These are phyloP conservation scores for Chlorella sorokiniana DNA, from an alignment of 139 green algal genomes.

Conservation along the genomic window DNA sequence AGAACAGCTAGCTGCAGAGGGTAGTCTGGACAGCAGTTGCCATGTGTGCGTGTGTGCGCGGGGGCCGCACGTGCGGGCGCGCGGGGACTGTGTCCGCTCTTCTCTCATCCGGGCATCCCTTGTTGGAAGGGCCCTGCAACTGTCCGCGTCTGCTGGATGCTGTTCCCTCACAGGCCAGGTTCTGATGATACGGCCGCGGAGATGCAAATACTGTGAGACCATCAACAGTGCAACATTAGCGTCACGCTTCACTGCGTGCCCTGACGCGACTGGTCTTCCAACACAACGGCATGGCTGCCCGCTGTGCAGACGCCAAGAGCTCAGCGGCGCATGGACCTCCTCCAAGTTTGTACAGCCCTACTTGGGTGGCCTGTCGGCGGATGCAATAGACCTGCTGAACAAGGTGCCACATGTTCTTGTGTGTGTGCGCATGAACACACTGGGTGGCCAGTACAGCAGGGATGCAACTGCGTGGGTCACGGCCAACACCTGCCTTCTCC, in stretches of 20 bases:
- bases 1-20: too few relatives aligned
- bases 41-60: too few relatives aligned
- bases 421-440: not conserved
- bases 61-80: too few relatives aligned
- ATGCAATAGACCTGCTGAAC: constrained; percentile 48
- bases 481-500: not conserved
- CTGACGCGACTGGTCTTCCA: too few relatives aligned
- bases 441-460: not conserved
- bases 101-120: too few relatives aligned
- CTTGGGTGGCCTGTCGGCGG: constrained; percentile 26
- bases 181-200: constrained; percentile 21
- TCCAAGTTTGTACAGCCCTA: constrained; percentile 48
- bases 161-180: not conserved
- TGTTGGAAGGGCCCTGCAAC: not conserved
- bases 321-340: constrained; percentile 41
- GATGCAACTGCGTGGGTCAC: not conserved
- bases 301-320: constrained; percentile 45
- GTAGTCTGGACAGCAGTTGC: too few relatives aligned
- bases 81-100: too few relatives aligned
- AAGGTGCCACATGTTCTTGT: constrained; percentile 51
- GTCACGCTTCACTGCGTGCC: not conserved
- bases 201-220: constrained; percentile 35
- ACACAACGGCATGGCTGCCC: not conserved
- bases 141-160: not conserved
- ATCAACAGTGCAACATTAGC: not conserved